Evolutionary conservation across 768 basidiomycete species (phyloP).

Genomic region (Boletus rubroflammeus): DNA sequence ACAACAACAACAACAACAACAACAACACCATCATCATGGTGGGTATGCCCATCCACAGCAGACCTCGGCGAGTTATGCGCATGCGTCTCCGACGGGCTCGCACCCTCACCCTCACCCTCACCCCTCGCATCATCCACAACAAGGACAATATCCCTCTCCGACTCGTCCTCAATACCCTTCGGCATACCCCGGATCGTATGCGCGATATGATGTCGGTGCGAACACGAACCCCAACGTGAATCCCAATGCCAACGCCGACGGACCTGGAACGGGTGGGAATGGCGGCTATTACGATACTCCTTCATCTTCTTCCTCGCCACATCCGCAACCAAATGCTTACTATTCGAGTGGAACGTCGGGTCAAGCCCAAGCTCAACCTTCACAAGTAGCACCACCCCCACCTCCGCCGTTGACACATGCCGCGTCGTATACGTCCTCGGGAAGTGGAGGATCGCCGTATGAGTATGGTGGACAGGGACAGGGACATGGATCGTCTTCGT

Average conservation of each 20-base stretch:
- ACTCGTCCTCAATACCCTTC: slow-evolving; percentile 27
- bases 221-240: slow-evolving; percentile 16
- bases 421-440: slow-evolving; percentile 21
- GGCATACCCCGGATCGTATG: slow-evolving; percentile 27
- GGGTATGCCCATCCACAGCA: slow-evolving; percentile 22
- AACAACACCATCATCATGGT: slow-evolving; percentile 18
- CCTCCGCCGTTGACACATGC: slow-evolving; percentile 20
- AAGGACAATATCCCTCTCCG: slow-evolving; percentile 25
- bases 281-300: slow-evolving; percentile 27
- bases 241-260: slow-evolving; percentile 4
- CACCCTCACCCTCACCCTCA: slow-evolving; percentile 24
- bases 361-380: slow-evolving; percentile 16
- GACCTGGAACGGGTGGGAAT: slow-evolving; percentile 9
- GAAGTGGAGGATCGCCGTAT: slow-evolving; percentile 22
- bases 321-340: slow-evolving; percentile 19
- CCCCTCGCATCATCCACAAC: slow-evolving; percentile 21
- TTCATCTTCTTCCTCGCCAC: slow-evolving; percentile 19
- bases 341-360: slow-evolving; percentile 18
- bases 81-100: slow-evolving; percentile 19
- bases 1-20: slow-evolving; percentile 17
- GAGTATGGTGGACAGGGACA: slow-evolving; percentile 22
- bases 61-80: slow-evolving; percentile 15
- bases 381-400: slow-evolving; percentile 18
- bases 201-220: slow-evolving; percentile 29
- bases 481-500: slow-evolving; percentile 17